Percentiles rank a stretch among this genome's conserved stretches.
These are phyloP conservation scores for Aureobasidium subglaciale DNA, from an alignment of 2,329 filamentous ascomycete genomes.

Conservation along the genomic window DNA sequence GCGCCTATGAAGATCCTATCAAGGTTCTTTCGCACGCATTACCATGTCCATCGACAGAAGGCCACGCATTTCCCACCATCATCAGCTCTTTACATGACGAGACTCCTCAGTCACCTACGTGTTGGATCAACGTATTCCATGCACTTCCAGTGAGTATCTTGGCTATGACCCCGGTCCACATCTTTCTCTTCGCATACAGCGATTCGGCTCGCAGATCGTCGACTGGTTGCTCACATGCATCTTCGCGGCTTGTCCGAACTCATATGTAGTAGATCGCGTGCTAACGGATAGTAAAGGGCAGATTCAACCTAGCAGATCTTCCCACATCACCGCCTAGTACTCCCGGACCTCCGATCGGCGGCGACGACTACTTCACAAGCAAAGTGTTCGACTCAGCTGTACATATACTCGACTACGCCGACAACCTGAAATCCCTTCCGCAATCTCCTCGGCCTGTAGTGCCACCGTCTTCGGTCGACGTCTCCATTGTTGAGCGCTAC, in stretches of 20 bases:
- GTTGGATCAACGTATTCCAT: conserved; percentile 59
- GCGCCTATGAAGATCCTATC: conserved; percentile 30
- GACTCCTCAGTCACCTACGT: conserved; percentile 43
- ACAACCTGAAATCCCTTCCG: conserved; percentile 43
- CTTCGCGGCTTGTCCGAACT: neutral
- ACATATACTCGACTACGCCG: conserved; percentile 51
- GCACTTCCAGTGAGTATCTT: conserved; percentile 41
- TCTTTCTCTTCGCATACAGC: neutral
- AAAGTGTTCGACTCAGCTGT: conserved; percentile 58
- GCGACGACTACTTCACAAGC: conserved; percentile 55
- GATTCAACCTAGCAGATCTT: conserved; percentile 55
- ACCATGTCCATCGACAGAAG: conserved; percentile 45
- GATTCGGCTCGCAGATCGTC: neutral
- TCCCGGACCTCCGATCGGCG: conserved; percentile 43
- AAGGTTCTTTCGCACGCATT: conserved; percentile 55
- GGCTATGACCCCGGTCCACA: neutral
- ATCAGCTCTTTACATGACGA: conserved; percentile 49
- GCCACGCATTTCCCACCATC: conserved; percentile 48
- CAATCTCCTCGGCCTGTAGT: conserved; percentile 52
- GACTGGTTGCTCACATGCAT: neutral
- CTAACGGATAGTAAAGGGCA: conserved; percentile 29
- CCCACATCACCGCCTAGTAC: conserved; percentile 57
- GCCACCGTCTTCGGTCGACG: conserved; percentile 52
- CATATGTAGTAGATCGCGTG: neutral
- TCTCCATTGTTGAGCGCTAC: conserved; percentile 57